Conservation (phyloP, 768 basidiomycete species). For the Candolleomyces aberdarensis region DNA sequence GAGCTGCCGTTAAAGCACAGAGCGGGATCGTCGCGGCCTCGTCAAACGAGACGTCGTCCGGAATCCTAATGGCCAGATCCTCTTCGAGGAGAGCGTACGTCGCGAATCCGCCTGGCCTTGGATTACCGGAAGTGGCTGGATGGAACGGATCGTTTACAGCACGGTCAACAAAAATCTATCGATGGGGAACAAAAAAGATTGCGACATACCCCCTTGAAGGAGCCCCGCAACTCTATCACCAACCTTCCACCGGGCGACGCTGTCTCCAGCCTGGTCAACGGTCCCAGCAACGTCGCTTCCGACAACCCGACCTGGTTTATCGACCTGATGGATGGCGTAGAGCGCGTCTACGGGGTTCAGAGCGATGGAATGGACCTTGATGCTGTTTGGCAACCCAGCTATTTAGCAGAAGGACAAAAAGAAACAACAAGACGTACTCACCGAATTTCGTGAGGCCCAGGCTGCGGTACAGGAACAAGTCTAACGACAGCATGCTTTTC, state of each 20-base stretch:
- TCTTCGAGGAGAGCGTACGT: slow-evolving; percentile 30
- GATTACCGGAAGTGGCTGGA: slow-evolving; percentile 29
- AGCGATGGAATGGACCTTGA: slow-evolving; percentile 29
- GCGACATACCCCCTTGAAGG: slow-evolving; percentile 27
- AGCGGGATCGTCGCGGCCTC: slow-evolving; percentile 31
- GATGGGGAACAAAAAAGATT: too few relatives aligned
- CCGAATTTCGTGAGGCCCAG: slow-evolving; percentile 26
- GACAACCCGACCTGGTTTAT: slow-evolving; percentile 27
- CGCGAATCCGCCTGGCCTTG: slow-evolving; percentile 32
- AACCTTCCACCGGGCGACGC: slow-evolving; percentile 24
- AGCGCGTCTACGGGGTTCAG: slow-evolving; percentile 34
- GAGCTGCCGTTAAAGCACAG: slow-evolving; percentile 30
- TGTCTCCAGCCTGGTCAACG: slow-evolving; percentile 27
- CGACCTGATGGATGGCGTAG: slow-evolving; percentile 22
- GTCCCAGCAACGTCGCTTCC: slow-evolving; percentile 34
- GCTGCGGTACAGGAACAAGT: slow-evolving; percentile 25
- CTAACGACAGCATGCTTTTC: slow-evolving; percentile 24
- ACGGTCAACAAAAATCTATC: neutral
- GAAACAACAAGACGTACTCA: slow-evolving; percentile 6
- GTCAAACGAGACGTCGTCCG: slow-evolving; percentile 24
- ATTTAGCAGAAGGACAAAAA: neutral
- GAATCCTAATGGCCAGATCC: slow-evolving; percentile 28
- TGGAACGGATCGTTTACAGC: neutral
- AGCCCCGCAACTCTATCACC: slow-evolving; percentile 32
- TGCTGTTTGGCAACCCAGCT: slow-evolving; percentile 7